phyloP scores from a whole-genome alignment of 176 grass and related monocot genomes.

The Bothriochloa decipiens region DNA sequence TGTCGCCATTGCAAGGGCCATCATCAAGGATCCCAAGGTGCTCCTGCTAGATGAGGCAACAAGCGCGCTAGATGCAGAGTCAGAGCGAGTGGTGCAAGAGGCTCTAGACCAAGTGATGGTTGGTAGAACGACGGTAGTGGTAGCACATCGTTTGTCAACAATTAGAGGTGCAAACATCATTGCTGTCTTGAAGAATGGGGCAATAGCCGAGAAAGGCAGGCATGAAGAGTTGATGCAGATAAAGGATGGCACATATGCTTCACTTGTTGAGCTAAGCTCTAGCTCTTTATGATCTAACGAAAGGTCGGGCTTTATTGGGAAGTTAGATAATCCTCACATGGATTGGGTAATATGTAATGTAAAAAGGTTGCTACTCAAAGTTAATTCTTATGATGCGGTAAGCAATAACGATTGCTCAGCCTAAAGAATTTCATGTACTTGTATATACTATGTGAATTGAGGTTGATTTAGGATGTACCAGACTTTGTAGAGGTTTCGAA shows the following conservation, averaged over 20 bases:
- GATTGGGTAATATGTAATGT: background rate
- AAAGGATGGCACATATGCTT: slow-evolving; percentile 66
- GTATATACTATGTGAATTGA: too few species aligned
- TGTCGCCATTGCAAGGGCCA: slow-evolving; percentile 74
- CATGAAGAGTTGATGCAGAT: slow-evolving; percentile 60
- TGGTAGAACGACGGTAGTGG: slow-evolving; percentile 55
- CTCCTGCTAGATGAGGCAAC: slow-evolving; percentile 82
- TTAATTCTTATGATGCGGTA: too few species aligned
- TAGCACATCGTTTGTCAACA: slow-evolving; percentile 70
- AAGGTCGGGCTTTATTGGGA: background rate
- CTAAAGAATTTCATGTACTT: too few species aligned
- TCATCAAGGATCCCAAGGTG: slow-evolving; percentile 74
- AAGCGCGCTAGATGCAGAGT: slow-evolving; percentile 76
- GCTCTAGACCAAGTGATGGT: slow-evolving; percentile 69
- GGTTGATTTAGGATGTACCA: too few species aligned
- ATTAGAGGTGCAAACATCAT: slow-evolving; percentile 66
- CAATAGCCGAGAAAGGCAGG: slow-evolving; percentile 63
- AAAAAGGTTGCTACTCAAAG: background rate
- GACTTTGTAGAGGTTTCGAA: too few species aligned
- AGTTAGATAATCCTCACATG: background rate
- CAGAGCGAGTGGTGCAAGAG: slow-evolving; percentile 74
- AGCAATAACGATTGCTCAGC: too few species aligned
- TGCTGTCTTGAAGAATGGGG: slow-evolving; percentile 59
- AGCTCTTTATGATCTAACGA: slow-evolving; percentile 18
- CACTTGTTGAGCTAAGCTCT: slow-evolving; percentile 61